phyloP scores from a whole-genome alignment of 2,329 filamentous ascomycete species.

The Calonectria honghensis region DNA sequence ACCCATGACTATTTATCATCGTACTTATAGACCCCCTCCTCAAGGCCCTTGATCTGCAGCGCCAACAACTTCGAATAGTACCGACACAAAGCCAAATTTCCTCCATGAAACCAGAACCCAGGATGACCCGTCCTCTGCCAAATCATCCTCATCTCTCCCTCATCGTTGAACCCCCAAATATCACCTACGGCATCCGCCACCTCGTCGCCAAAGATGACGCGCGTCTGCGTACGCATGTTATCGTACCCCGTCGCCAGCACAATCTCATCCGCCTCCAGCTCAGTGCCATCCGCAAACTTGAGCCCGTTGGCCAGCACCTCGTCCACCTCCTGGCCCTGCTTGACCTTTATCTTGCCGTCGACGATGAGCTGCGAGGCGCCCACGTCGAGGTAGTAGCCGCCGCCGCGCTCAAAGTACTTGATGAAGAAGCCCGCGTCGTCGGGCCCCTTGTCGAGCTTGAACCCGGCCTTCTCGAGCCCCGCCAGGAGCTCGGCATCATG shows the following conservation, averaged over 20 bases:
- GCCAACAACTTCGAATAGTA: conserved; percentile 75
- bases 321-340: conserved; percentile 74
- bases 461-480: conserved; percentile 73
- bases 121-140: conserved; percentile 78
- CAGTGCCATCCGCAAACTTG: conserved; percentile 71
- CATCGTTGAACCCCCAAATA: conserved; percentile 77
- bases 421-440: conserved; percentile 74
- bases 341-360: conserved; percentile 78
- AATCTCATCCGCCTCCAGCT: conserved; percentile 77
- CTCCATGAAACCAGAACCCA: conserved; percentile 80
- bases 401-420: conserved; percentile 80
- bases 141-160: conserved; percentile 73
- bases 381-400: conserved; percentile 83
- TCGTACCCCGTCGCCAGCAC: conserved; percentile 79
- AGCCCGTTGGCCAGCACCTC: conserved; percentile 68
- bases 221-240: conserved; percentile 79
- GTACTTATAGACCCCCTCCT: conserved; percentile 59
- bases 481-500: conserved; percentile 62
- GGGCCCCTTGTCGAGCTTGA: conserved; percentile 75
- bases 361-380: conserved; percentile 77
- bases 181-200: conserved; percentile 75
- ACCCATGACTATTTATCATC: conserved; percentile 19
- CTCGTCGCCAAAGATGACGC: conserved; percentile 76
- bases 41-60: conserved; percentile 70
- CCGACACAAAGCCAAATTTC: conserved; percentile 77